These are phyloP conservation scores for Pseudoneurospora amorphoporcata DNA, from an alignment of 495 filamentous ascomycete genomes.

Conservation along the genomic window DNA sequence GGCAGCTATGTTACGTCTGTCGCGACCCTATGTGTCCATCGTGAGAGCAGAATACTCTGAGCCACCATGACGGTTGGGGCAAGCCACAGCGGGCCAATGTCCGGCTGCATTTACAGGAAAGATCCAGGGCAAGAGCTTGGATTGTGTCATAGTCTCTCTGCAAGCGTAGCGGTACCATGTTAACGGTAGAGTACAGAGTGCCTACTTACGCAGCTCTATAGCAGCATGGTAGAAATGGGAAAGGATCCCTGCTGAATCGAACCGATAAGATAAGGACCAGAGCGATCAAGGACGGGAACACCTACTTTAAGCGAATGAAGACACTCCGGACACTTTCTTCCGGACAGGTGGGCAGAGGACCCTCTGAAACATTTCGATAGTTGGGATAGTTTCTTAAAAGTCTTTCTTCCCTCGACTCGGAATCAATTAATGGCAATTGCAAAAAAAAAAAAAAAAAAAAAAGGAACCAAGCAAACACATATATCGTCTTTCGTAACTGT, in stretches of 20 bases:
- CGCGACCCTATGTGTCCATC: background rate
- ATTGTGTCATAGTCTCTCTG: background rate
- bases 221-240: background rate
- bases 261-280: background rate
- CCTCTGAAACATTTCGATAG: background rate
- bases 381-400: background rate
- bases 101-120: background rate
- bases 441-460: background rate
- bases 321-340: background rate
- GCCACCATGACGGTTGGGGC: background rate
- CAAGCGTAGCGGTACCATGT: background rate
- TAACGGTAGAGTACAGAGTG: background rate
- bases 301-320: background rate
- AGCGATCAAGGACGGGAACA: background rate
- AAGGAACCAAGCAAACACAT: background rate
- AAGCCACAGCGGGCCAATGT: background rate
- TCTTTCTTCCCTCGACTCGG: background rate
- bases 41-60: background rate
- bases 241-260: background rate
- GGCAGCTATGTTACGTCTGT: background rate
- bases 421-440: background rate
- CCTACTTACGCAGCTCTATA: background rate
- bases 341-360: background rate
- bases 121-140: background rate
- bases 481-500: background rate